A percentile compares a stretch with the other conserved stretches of the same genome.
phyloP scores from a whole-genome alignment of 176 grass and related monocot genomes.

The Ampelocalamus luodianensis region DNA sequence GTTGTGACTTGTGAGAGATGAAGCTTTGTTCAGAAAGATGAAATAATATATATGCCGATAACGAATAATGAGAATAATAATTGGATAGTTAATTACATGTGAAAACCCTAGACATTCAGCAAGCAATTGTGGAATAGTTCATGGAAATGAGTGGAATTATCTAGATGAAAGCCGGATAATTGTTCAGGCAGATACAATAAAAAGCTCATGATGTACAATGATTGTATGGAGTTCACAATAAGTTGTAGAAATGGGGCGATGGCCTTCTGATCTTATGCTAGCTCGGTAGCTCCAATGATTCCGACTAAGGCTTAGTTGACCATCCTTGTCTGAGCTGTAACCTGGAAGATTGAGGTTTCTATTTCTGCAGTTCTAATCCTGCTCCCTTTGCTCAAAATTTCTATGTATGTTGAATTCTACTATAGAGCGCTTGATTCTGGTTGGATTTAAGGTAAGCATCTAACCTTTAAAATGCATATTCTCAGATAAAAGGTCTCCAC shows the following conservation, averaged over 20 bases:
- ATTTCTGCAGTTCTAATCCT: neutral
- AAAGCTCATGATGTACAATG: neutral
- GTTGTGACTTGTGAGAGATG: neutral
- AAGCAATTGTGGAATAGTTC: neutral
- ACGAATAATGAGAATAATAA: neutral
- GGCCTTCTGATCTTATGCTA: neutral
- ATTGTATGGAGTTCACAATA: neutral
- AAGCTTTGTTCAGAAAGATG: neutral
- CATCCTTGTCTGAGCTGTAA: slow-evolving; percentile 1
- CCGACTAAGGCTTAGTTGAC: no score
- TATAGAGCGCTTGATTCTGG: neutral
- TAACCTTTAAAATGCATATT: slow-evolving; percentile 21
- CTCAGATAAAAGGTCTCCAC: slow-evolving; percentile 60
- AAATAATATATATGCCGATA: neutral
- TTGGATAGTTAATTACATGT: neutral
- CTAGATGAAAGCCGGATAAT: neutral
- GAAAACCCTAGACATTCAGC: neutral
- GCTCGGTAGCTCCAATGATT: neutral
- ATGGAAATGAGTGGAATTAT: neutral
- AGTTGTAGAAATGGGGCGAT: neutral
- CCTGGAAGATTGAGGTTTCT: neutral
- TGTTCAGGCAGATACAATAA: neutral
- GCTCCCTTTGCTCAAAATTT: neutral
- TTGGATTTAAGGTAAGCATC: slow-evolving; percentile 8
- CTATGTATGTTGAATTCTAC: neutral